Evolutionary conservation across 1,284 basidiomycete species (phyloP), one percentile per base, ranked within the genome.

Genomic region (Leccinum griseonigrum): DNA sequence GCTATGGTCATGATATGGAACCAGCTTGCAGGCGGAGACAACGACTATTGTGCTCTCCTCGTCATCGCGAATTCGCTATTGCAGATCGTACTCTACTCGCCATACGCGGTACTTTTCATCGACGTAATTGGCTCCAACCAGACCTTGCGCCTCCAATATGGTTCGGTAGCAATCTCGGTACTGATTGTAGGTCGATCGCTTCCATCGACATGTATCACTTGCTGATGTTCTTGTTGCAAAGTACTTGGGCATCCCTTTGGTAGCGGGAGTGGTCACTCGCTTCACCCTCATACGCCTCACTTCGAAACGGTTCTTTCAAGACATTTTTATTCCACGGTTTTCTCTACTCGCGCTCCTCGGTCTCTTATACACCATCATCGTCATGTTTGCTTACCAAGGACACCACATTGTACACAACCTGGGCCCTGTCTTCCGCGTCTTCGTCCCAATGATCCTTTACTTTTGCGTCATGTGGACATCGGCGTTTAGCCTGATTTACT

Each of bases 1-100:
- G 89, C 90, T 10, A 93, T 92, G 91, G 91, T 93, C 63, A 84
- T 92, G 78, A 88, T 94, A 32, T 94, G 91, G 94, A 93, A 88
- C 71, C 80, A 85, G 60, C 83, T 95, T n/a, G 91, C 91, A 0
- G 74, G 80, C 26, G 93, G 94, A 2, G 86, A 95, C 68, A 69
- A 71, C 18, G 83, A 94, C 65, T 91, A 90, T 70, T 94, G 92
- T 69, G 93, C 93, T 26, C 87, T 87, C 58, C 76, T 88, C 6
- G 85, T 88, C 46, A 81, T 86, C 9, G 68, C 86, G 59, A 88
- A 89, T 66, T 84, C 85, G 2, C 64, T 86, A 3, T 78, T 93
- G 31, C 91, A 95, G 75, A 90, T 95, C 53, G 77, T 89, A 7
- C 79, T 95, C 9, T 95, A 88, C 73, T 86, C 90, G 0, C 94